Base-by-base conservation (phyloP, 1,284 basidiomycete genomes). In the Naganishia cerealis region DNA sequence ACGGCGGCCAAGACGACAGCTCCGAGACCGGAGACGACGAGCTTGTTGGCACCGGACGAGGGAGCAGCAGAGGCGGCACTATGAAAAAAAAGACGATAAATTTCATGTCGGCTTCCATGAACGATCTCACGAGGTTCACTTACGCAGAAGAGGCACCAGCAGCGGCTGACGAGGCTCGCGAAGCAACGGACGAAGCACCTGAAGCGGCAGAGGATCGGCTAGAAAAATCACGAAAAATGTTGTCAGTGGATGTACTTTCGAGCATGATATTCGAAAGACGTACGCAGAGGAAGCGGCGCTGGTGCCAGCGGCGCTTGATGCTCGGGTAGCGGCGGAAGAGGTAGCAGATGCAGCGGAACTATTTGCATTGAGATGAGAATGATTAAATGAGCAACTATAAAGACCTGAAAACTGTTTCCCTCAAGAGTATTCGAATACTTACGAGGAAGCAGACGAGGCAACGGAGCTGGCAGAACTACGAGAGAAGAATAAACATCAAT, bases 361-460 rank as follows among this genome's bases (percentile, higher is more conserved):
- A 43, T 39, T 54, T 39, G 12, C 2, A 13, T 1, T 16, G 12
- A 52, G 7, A 57, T 9, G 3, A 24, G 15, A 40, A 46, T 33
- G 29, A 9, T 38, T 21, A 5, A 38, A 21, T 50, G 39, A 42
- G 46, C 15, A 57, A 43, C 13, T 24, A 26, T 16, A n/a, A 24
- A 1, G 13, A 16, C 7, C 18, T 18, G 9, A 29, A n/a, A 33
- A 43, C 8, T 3, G 13, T 33, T 33, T 33, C 29, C 6, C 29
- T 33, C 29, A 33, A 65, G 16, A 16, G 13, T 43, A n/a, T 26
- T 4, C n/a, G 10, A 21, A 33, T 8, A 59, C 66, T 46, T 42
- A 59, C 42, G 67, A 55, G 38, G 71, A 68, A 43, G 68, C 66
- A 16, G 68, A 67, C 29, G 68, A 66, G 52, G 70, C 69, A 59